Evolutionary conservation across 768 basidiomycete species (phyloP).

Genomic region (Lentinula detonsa): DNA sequence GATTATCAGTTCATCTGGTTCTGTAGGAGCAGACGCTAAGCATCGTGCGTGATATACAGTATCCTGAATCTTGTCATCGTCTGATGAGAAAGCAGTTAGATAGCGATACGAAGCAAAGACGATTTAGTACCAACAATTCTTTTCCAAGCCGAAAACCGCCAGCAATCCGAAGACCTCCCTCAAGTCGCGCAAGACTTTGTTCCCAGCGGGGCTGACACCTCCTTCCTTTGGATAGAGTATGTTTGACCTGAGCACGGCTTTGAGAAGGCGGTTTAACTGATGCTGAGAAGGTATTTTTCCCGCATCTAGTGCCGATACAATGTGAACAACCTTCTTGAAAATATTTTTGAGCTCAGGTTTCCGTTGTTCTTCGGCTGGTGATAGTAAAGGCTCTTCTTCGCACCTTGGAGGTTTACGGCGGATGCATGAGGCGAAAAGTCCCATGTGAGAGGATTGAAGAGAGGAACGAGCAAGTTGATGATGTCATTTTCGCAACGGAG

Average conservation of each 20-base stretch:
- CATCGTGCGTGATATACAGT: not conserved
- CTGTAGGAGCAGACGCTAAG: not conserved
- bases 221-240: not conserved
- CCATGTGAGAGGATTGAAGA: not conserved
- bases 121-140: not conserved
- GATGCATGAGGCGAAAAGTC: not conserved
- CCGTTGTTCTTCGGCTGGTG: not conserved
- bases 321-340: not conserved
- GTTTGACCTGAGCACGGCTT: not conserved
- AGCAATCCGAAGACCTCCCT: not conserved
- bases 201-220: not conserved
- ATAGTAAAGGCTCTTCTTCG: not conserved
- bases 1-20: not conserved
- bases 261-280: not conserved
- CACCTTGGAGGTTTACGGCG: not conserved
- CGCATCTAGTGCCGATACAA: not conserved
- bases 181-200: not conserved
- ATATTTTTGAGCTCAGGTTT: not conserved
- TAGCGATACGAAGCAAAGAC: too few relatives aligned
- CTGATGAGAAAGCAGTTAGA: not conserved
- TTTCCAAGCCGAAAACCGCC: not conserved
- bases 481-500: not conserved
- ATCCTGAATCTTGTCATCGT: slow-evolving; percentile 1
- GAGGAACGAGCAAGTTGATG: not conserved
- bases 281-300: not conserved